Evolutionary conservation across 306 rosid genomes (phyloP).

Genomic region (Malus sylvestris): DNA sequence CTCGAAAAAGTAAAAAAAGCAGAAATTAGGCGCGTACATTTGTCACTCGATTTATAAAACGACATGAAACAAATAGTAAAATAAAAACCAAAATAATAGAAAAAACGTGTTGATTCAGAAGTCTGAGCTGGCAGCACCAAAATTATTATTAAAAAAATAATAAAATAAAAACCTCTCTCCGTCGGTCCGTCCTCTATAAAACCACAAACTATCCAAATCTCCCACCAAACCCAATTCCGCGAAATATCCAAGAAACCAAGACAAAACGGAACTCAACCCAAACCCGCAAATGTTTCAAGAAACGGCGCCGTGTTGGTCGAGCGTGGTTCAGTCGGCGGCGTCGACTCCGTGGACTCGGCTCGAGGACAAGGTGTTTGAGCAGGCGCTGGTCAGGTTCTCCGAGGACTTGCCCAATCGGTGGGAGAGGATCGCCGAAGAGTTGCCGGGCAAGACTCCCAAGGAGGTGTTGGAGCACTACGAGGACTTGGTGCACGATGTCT

Average conservation of each 20-base stretch:
- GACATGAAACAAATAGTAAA: neutral
- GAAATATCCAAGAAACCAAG: constrained; percentile 45
- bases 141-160: neutral
- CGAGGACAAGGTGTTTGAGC: constrained; percentile 76
- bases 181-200: neutral
- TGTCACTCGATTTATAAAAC: neutral
- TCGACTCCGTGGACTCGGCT: constrained; percentile 54
- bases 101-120: constrained; percentile 68
- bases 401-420: constrained; percentile 60
- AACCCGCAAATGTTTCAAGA: constrained; percentile 32
- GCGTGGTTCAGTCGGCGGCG: constrained; percentile 14
- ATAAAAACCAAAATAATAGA: constrained; percentile 16
- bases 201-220: constrained; percentile 17
- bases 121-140: constrained; percentile 28
- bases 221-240: constrained; percentile 37
- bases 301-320: constrained; percentile 26
- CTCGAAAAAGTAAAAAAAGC: neutral
- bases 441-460: constrained; percentile 51
- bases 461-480: constrained; percentile 60
- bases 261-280: neutral
- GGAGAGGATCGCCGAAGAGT: constrained; percentile 50
- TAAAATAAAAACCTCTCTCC: neutral
- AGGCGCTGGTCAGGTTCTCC: constrained; percentile 50
- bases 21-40: neutral
- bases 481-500: constrained; percentile 56